Conservation (phyloP, 345 rosid species). For the Brassica juncea region DNA sequence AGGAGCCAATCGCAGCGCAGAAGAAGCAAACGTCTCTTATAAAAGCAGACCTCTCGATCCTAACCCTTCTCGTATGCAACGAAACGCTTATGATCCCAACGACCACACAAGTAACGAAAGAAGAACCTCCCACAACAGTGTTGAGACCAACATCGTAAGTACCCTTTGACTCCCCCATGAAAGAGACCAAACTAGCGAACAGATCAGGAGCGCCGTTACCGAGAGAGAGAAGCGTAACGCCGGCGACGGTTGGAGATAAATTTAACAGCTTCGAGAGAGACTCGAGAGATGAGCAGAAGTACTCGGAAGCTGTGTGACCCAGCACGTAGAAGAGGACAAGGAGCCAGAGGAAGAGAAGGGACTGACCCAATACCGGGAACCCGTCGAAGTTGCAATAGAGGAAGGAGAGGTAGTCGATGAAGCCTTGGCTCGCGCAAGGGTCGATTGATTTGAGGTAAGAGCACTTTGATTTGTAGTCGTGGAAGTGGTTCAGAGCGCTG, state of each 20-base stretch:
- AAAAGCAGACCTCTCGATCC: constrained; percentile 65
- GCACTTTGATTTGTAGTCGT: constrained; percentile 59
- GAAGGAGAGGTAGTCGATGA: constrained; percentile 74
- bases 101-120: constrained; percentile 72
- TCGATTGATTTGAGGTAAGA: constrained; percentile 53
- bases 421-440: constrained; percentile 74
- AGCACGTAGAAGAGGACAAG: constrained; percentile 66
- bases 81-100: constrained; percentile 69
- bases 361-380: constrained; percentile 50
- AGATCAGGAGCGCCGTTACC: constrained; percentile 95
- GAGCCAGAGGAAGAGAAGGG: constrained; percentile 65
- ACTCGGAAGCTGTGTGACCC: constrained; percentile 78
- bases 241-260: constrained; percentile 82
- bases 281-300: constrained; percentile 80
- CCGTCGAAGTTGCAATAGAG: constrained; percentile 71
- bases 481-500: constrained; percentile 35
- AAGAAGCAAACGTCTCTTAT: constrained; percentile 76
- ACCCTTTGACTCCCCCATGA: constrained; percentile 62
- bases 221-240: constrained; percentile 76
- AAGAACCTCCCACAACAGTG: constrained; percentile 77
- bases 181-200: constrained; percentile 79
- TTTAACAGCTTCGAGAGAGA: constrained; percentile 63
- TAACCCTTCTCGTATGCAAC: constrained; percentile 42
- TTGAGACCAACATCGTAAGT: constrained; percentile 73
- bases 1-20: constrained; percentile 56